These are phyloP conservation scores for Termitomyces sp. DNA, from an alignment of 1,284 basidiomycete species.

Conservation along the genomic window DNA sequence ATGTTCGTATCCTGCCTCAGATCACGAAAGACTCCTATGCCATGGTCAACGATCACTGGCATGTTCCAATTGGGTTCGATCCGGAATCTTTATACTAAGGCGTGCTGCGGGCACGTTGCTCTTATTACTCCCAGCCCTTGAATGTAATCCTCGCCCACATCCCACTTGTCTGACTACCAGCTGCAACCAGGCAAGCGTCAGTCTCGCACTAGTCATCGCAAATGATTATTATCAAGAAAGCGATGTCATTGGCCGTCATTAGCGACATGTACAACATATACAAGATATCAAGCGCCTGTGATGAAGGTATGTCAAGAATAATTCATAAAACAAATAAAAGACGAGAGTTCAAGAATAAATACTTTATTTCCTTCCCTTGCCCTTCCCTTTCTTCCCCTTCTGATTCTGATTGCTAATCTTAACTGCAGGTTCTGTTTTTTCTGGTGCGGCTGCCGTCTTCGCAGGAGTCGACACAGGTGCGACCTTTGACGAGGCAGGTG, in stretches of 20 bases:
- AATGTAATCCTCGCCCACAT: not conserved
- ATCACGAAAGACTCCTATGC: conserved; percentile 4
- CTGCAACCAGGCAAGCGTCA: not conserved
- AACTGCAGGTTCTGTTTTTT: conserved; percentile 11
- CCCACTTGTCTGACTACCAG: not conserved
- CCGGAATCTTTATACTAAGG: not conserved
- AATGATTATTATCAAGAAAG: not conserved
- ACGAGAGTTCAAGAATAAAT: not conserved
- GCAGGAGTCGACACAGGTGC: not conserved
- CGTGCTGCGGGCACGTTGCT: conserved; percentile 12
- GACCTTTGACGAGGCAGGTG: conserved; percentile 1
- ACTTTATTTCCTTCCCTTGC: conserved; percentile 11
- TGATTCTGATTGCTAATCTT: conserved; percentile 14
- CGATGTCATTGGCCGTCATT: conserved; percentile 3
- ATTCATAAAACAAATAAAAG: conserved; percentile 13
- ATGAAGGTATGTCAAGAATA: conserved; percentile 10
- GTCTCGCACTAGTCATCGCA: not conserved
- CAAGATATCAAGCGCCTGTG: conserved; percentile 12
- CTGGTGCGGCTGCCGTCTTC: conserved; percentile 8
- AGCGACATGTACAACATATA: conserved; percentile 1
- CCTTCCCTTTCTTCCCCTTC: conserved; percentile 18
- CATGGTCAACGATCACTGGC: not conserved
- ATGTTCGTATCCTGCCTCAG: not conserved
- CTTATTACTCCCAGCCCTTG: not conserved
- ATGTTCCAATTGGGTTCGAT: not conserved